A percentile compares a stretch with the other conserved stretches of the same genome.
These are phyloP conservation scores for Pyrenochaeta sp. DNA, from an alignment of 2,329 filamentous ascomycete species.

Conservation along the genomic window DNA sequence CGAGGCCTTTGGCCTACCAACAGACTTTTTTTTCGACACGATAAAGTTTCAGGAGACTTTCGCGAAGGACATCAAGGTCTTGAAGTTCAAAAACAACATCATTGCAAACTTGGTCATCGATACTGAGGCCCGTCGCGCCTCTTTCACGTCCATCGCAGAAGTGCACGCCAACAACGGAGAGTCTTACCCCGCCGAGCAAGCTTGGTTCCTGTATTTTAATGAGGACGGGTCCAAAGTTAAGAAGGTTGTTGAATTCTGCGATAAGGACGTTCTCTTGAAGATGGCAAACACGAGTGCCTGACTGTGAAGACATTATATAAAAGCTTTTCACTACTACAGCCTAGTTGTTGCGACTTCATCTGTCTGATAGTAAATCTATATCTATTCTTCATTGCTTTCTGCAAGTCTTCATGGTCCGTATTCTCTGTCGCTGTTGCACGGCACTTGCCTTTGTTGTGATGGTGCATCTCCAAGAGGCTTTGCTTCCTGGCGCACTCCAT, in stretches of 20 bases:
- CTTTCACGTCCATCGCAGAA: constrained; percentile 5
- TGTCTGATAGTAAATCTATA: too few relatives aligned
- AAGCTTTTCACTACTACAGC: too few relatives aligned
- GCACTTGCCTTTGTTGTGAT: too few relatives aligned
- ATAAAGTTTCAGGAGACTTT: constrained; percentile 1
- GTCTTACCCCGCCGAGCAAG: constrained; percentile 2
- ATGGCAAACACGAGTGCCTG: background rate
- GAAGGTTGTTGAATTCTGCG: constrained; percentile 12
- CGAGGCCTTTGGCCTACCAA: background rate
- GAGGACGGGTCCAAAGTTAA: constrained; percentile 7
- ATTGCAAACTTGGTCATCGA: constrained; percentile 9
- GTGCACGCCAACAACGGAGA: constrained; percentile 2
- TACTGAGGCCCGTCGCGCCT: constrained; percentile 1
- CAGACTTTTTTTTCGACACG: constrained; percentile 1
- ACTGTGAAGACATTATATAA: too few relatives aligned
- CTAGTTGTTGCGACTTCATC: too few relatives aligned
- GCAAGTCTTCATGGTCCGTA: too few relatives aligned
- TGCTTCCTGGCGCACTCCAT: too few relatives aligned
- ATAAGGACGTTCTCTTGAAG: constrained; percentile 8
- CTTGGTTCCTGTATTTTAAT: constrained; percentile 13
- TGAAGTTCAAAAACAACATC: constrained; percentile 6
- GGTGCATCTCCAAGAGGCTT: too few relatives aligned
- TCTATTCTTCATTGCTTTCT: too few relatives aligned
- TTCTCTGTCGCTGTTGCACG: too few relatives aligned
- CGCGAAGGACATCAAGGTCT: constrained; percentile 5